These are phyloP conservation scores for Neonothopanus nambi DNA, from an alignment of 1,284 basidiomycete genomes.

Conservation along the genomic window DNA sequence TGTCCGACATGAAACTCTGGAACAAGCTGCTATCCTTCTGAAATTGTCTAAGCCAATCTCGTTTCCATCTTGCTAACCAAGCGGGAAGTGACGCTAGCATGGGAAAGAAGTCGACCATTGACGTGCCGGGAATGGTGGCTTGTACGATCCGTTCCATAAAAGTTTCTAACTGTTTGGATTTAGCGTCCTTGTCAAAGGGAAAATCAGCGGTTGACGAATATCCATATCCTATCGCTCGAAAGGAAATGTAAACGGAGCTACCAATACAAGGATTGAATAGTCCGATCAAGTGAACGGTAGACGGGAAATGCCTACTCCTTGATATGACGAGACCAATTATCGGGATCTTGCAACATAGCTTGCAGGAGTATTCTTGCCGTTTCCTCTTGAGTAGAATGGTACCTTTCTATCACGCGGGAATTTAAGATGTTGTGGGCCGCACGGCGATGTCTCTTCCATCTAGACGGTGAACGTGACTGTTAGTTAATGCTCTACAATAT, in stretches of 20 bases:
- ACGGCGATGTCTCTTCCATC: constrained; percentile 10
- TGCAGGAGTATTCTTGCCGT: not conserved
- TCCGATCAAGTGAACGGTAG: not conserved
- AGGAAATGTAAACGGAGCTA: constrained; percentile 1
- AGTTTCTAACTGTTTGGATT: not conserved
- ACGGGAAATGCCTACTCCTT: not conserved
- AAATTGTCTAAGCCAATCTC: not conserved
- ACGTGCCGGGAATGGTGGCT: constrained; percentile 5
- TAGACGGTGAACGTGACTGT: not conserved
- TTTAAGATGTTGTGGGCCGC: constrained; percentile 2
- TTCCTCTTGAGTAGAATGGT: constrained; percentile 1
- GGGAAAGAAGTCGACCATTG: constrained; percentile 3
- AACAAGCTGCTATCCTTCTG: constrained; percentile 1
- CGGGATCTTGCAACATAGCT: not conserved
- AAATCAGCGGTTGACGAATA: not conserved
- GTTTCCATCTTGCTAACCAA: not conserved
- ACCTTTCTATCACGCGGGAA: not conserved
- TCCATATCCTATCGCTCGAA: constrained; percentile 3
- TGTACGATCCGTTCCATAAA: constrained; percentile 6
- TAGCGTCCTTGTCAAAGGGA: not conserved
- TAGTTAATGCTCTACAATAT: not conserved
- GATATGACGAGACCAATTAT: not conserved
- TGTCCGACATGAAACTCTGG: not conserved
- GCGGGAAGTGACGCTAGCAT: not conserved
- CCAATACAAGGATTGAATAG: not conserved